phyloP scores from a whole-genome alignment of 2,329 filamentous ascomycete species.

The Epicoccum sorghinum region DNA sequence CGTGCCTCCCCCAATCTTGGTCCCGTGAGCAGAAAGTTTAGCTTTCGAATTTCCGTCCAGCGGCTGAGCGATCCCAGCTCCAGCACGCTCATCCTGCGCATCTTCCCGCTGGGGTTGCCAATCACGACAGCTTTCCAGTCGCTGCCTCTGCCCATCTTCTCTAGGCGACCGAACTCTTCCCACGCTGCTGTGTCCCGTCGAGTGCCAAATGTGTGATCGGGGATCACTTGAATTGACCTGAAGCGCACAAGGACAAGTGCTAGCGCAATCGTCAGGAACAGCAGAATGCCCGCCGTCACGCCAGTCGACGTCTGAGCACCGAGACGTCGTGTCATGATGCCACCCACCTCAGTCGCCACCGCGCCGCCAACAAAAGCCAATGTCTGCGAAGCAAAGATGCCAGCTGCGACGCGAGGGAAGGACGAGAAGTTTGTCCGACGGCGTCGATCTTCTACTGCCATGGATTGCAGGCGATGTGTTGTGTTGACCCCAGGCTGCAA shows the following conservation, averaged over 20 bases:
- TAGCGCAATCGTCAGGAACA: constrained; percentile 68
- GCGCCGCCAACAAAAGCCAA: constrained; percentile 74
- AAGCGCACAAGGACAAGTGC: constrained; percentile 68
- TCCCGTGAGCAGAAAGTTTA: constrained; percentile 50
- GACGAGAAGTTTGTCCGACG: constrained; percentile 74
- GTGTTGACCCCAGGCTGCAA: constrained; percentile 72
- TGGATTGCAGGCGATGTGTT: constrained; percentile 52
- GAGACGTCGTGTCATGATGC: constrained; percentile 68
- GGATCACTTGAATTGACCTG: constrained; percentile 71
- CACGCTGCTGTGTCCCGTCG: constrained; percentile 40
- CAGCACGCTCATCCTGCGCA: constrained; percentile 71
- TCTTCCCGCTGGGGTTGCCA: constrained; percentile 72
- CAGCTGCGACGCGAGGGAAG: constrained; percentile 75
- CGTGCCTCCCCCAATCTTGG: constrained; percentile 24
- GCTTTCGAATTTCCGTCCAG: constrained; percentile 71
- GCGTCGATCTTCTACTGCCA: constrained; percentile 51
- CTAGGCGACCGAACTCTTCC: constrained; percentile 48
- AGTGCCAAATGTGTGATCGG: constrained; percentile 59
- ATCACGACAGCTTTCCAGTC: constrained; percentile 74
- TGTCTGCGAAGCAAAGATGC: constrained; percentile 72
- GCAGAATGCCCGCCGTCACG: constrained; percentile 70
- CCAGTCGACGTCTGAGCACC: constrained; percentile 72
- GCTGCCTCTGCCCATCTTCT: constrained; percentile 47
- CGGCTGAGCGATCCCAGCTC: constrained; percentile 72
- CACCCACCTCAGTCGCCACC: constrained; percentile 70